Base-by-base conservation (phyloP, 2,329 filamentous ascomycete species). In the Pseudogymnoascus sp. region DNA sequence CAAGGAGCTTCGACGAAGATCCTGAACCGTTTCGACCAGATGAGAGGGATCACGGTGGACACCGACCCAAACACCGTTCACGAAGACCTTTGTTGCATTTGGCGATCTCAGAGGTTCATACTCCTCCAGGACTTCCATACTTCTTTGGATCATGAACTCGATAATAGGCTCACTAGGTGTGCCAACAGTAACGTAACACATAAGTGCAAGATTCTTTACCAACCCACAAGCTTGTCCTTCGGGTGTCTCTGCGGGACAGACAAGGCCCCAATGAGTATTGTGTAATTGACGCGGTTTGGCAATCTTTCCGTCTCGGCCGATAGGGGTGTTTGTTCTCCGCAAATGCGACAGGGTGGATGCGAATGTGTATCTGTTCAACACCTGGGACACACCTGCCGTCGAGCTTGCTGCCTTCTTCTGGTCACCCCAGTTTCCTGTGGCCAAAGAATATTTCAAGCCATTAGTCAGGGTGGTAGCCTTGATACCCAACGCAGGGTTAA, bases 391-490 rank as follows among this genome's bases (percentile, higher is more conserved):
- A 81, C 94, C 95, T 55, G 94, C 94, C 67, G 95, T 97, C 1
- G 92, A 91, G 69, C 89, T 93, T 70, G 90, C 90, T 19, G 94
- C 92, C 80, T 97, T 99, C 83, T 97, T 99, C 79, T 99, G 94
- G 68, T 99, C 94, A 72, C 94, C 95, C 95, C 94, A 99, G 77
- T 99, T 99, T 68, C 94, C 94, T 12, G 94, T 99, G 26, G 94
- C 93, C 65, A 99, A 81, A 61, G 94, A 97, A 77, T 99, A 99
- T 74, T 97, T 96, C 68, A 99, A 78, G 59, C 93, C 94, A 72
- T 94, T 95, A 19, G 92, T 96, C 68, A 99, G 82, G 19, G 94
- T 96, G 66, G 87, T 89, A 21, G 89, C 87, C 78, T 97, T 97
- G 71, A 97, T 89, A 68, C 92, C 94, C 63, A 96, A 84, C 12